phyloP scores from a whole-genome alignment of 352 stramenopile genomes.

The Phytophthora foliorum region DNA sequence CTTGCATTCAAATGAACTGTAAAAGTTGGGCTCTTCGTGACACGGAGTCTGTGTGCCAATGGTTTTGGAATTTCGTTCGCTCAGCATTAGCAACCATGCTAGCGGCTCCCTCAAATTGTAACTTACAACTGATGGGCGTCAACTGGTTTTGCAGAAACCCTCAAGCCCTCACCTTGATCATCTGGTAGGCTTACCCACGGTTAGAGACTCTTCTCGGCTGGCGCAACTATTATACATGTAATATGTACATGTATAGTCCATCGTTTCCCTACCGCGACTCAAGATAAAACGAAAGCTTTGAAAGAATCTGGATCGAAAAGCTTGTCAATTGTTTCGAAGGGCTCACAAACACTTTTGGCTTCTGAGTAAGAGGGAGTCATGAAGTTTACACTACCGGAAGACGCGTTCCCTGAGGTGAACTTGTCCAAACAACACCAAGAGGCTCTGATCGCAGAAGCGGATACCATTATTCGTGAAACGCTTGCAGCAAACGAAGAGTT shows the following conservation, averaged over 20 bases:
- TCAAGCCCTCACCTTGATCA: too few relatives aligned
- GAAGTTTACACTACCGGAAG: conserved; percentile 46
- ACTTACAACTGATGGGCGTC: neutral
- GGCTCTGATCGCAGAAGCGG: conserved; percentile 39
- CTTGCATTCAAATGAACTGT: neutral
- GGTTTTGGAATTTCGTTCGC: neutral
- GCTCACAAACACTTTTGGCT: too few relatives aligned
- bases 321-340: too few relatives aligned
- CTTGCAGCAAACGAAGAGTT: conserved; percentile 41
- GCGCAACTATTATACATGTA: too few relatives aligned
- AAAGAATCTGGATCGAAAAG: too few relatives aligned
- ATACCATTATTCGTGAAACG: conserved; percentile 47
- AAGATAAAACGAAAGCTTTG: too few relatives aligned
- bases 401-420: conserved; percentile 36
- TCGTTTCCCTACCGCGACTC: too few relatives aligned
- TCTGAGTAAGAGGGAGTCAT: conserved; percentile 10
- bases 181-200: too few relatives aligned
- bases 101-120: neutral
- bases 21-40: neutral
- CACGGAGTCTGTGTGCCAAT: neutral
- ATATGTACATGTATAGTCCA: too few relatives aligned
- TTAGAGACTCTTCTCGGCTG: too few relatives aligned
- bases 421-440: conserved; percentile 30
- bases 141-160: neutral
- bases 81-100: conserved; percentile 1